These are phyloP conservation scores for Cadophora malorum DNA, from an alignment of 2,329 filamentous ascomycete species.

Conservation along the genomic window DNA sequence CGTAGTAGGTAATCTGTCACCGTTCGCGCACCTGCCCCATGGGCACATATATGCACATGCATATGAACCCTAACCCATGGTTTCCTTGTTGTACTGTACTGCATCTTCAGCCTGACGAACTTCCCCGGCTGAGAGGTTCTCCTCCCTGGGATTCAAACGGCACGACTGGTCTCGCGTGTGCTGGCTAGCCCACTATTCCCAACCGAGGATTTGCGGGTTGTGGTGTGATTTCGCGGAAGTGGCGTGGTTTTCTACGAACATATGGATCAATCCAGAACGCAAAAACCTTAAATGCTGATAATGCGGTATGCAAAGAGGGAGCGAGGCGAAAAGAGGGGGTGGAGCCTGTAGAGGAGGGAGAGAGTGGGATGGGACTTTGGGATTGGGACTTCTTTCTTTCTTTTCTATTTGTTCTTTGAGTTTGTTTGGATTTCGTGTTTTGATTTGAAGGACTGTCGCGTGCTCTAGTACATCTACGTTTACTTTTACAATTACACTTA, in stretches of 20 bases:
- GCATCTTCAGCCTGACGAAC: too few relatives aligned
- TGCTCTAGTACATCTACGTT: background rate
- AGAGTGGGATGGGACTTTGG: background rate
- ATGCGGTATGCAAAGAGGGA: background rate
- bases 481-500: too few relatives aligned
- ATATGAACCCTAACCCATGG: too few relatives aligned
- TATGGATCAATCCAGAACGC: background rate
- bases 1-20: too few relatives aligned
- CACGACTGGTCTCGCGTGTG: background rate
- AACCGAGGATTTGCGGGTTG: conserved; percentile 6
- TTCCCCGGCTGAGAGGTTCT: too few relatives aligned
- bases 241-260: conserved; percentile 4
- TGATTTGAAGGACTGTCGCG: background rate
- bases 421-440: background rate
- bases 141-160: too few relatives aligned
- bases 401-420: background rate
- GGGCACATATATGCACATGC: too few relatives aligned
- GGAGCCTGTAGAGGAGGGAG: background rate
- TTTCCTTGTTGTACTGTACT: too few relatives aligned
- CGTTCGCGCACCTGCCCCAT: too few relatives aligned
- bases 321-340: conserved; percentile 6
- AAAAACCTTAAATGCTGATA: background rate
- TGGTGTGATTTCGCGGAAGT: conserved; percentile 15
- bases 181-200: too few relatives aligned
- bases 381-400: background rate